Percentiles rank a stretch among this genome's conserved stretches.
These are phyloP conservation scores for Ogataea henricii DNA, from an alignment of 805 yeast genomes.

Conservation along the genomic window DNA sequence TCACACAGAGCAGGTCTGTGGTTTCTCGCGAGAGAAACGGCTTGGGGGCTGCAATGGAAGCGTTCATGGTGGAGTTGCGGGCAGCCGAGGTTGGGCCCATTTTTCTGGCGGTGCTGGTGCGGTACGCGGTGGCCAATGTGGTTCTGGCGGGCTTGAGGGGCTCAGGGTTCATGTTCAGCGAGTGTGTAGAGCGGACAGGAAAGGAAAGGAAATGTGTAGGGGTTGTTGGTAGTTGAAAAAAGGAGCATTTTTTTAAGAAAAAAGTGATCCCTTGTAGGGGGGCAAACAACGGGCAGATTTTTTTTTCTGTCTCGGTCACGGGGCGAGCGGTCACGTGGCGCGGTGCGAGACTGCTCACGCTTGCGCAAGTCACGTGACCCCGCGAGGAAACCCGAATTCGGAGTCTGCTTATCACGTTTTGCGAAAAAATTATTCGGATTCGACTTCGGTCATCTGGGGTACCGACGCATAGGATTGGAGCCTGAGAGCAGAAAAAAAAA, in stretches of 20 bases:
- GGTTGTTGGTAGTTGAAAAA: background rate
- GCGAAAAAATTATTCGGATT: constrained; percentile 15
- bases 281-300: background rate
- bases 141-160: background rate
- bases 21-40: constrained; percentile 4
- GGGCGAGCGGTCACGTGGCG: no score
- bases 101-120: background rate
- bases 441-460: constrained; percentile 19
- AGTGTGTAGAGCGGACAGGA: no score
- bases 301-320: background rate
- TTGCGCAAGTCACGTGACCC: background rate
- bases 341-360: no score
- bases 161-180: background rate
- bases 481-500: background rate
- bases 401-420: constrained; percentile 10
- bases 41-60: background rate
- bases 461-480: constrained; percentile 7
- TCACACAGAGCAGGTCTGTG: constrained; percentile 1
- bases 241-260: background rate
- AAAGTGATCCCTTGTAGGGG: no score
- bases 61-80: background rate
- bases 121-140: constrained; percentile 4
- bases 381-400: constrained; percentile 18
- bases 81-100: background rate
- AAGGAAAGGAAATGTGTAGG: background rate